A percentile compares a stretch with the other conserved stretches of the same genome.
Evolutionary conservation across 2,329 filamentous ascomycete genomes (phyloP).

Genomic region (Colletotrichum gigasporum): DNA sequence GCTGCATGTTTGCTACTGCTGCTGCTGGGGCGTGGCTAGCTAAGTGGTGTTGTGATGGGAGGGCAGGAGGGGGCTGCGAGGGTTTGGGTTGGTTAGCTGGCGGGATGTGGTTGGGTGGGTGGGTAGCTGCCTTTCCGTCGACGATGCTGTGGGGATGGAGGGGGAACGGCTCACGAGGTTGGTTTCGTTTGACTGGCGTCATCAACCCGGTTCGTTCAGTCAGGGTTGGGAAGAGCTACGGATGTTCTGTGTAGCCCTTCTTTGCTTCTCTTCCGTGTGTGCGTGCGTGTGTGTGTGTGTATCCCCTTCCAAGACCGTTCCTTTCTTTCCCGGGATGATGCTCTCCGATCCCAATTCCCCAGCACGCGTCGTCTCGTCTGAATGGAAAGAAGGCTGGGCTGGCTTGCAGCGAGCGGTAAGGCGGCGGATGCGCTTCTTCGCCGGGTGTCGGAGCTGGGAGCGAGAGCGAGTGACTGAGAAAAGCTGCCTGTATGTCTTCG

Average conservation of each 20-base stretch:
- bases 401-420: no score
- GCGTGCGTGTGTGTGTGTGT: no score
- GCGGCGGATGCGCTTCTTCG: no score
- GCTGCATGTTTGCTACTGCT: constrained; percentile 20
- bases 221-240: background rate
- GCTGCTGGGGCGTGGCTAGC: background rate
- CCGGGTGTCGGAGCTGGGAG: no score
- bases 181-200: constrained; percentile 10
- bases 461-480: no score
- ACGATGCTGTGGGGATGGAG: background rate
- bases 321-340: no score
- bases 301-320: no score
- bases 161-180: constrained; percentile 18
- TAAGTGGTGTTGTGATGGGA: background rate
- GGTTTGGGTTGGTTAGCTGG: background rate
- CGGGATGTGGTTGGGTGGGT: no score
- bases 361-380: no score
- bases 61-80: background rate
- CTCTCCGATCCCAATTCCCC: background rate
- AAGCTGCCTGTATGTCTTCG: no score
- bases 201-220: background rate
- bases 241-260: no score
- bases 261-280: background rate
- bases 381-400: no score
- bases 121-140: background rate